Conservation (phyloP, 805 yeast genomes). For the Starmerella kuoi region DNA sequence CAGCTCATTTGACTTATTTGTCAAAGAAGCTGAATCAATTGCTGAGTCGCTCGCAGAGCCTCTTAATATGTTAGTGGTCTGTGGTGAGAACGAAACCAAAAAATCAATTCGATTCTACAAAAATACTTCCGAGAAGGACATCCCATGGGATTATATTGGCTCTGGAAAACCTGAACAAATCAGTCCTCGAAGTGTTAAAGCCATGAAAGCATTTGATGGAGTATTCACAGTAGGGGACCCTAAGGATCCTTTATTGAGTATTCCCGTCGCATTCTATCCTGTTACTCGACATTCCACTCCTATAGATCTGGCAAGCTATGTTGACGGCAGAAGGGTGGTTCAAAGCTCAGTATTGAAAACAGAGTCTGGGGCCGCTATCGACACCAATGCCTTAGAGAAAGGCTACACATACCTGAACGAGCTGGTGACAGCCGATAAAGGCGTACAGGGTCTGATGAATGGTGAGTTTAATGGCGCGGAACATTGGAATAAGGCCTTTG, state of each 20-base stretch:
- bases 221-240: conserved; percentile 17
- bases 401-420: conserved; percentile 14
- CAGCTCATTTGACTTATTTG: background rate
- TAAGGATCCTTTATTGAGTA: conserved; percentile 6
- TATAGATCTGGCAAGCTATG: conserved; percentile 1
- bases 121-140: background rate
- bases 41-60: background rate
- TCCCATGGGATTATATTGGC: background rate
- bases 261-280: conserved; percentile 10
- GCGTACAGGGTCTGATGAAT: conserved; percentile 14
- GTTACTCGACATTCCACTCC: conserved; percentile 7
- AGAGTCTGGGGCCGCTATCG: conserved; percentile 6
- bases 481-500: conserved; percentile 15
- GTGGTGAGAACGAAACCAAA: background rate
- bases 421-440: conserved; percentile 10
- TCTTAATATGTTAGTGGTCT: background rate
- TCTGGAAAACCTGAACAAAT: background rate
- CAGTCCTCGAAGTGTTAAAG: background rate
- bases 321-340: conserved; percentile 6
- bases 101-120: background rate
- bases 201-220: conserved; percentile 13
- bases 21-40: background rate
- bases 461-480: conserved; percentile 18
- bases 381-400: conserved; percentile 6
- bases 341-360: conserved; percentile 11